A percentile compares a stretch with the other conserved stretches of the same genome.
Conservation (phyloP, 1,284 basidiomycete genomes). For the Spongispora temasekensis region DNA sequence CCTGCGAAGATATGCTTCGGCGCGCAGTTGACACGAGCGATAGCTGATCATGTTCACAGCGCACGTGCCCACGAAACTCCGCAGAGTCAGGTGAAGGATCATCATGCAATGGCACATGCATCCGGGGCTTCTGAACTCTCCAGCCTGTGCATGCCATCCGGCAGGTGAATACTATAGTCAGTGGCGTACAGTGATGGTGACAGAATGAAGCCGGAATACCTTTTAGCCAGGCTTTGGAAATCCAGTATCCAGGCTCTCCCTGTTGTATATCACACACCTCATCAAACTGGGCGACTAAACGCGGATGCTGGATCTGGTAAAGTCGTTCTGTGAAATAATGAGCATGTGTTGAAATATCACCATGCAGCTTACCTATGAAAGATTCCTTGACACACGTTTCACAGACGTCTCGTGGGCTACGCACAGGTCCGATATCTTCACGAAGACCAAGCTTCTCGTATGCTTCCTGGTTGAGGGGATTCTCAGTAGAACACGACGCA, state of each 20-base stretch:
- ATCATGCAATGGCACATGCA: conserved; percentile 55
- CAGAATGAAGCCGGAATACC: conserved; percentile 43
- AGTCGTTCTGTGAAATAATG: conserved; percentile 53
- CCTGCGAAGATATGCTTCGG: conserved; percentile 60
- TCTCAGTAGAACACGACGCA: neutral
- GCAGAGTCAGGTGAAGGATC: conserved; percentile 68
- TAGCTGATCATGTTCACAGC: conserved; percentile 67
- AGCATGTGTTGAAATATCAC: conserved; percentile 7
- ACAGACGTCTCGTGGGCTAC: conserved; percentile 59
- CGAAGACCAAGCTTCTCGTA: conserved; percentile 46
- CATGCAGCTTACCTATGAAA: conserved; percentile 54
- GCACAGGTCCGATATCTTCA: conserved; percentile 48
- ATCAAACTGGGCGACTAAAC: conserved; percentile 57
- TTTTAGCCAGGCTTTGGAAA: conserved; percentile 77
- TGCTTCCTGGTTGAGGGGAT: conserved; percentile 41
- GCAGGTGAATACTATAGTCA: conserved; percentile 12
- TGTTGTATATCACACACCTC: conserved; percentile 45
- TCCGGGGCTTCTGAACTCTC: conserved; percentile 67
- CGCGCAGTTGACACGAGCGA: conserved; percentile 55
- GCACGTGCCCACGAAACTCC: conserved; percentile 58
- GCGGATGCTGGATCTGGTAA: conserved; percentile 67
- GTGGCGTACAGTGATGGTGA: conserved; percentile 10
- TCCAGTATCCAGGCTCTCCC: conserved; percentile 59
- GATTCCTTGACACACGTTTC: conserved; percentile 53
- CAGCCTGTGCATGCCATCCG: conserved; percentile 54